A percentile compares a stretch with the other conserved stretches of the same genome.
Evolutionary conservation across 371 early-diverging fungal species (phyloP).

Genomic region (Lichtheimia corymbifera): DNA sequence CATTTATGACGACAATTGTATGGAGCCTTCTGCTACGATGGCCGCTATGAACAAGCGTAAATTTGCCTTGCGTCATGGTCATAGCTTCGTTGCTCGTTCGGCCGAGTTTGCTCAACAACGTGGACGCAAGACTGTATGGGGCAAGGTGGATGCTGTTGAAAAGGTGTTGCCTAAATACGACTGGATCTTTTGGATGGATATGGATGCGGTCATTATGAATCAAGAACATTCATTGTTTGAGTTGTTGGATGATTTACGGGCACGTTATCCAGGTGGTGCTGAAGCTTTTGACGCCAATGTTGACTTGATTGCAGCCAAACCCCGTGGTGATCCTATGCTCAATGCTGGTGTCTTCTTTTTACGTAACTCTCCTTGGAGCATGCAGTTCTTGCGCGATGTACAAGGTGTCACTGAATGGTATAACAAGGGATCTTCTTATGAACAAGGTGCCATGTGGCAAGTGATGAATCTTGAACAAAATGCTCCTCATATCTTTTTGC

Average conservation of each 20-base stretch:
- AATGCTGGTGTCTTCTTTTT: slow-evolving; percentile 69
- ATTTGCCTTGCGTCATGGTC: slow-evolving; percentile 58
- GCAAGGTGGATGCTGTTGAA: slow-evolving; percentile 63
- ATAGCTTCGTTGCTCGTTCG: slow-evolving; percentile 61
- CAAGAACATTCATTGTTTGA: slow-evolving; percentile 39
- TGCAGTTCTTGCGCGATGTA: slow-evolving; percentile 51
- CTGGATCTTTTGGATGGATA: slow-evolving; percentile 72
- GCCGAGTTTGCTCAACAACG: slow-evolving; percentile 64
- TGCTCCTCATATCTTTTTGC: slow-evolving; percentile 36
- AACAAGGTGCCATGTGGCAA: slow-evolving; percentile 68
- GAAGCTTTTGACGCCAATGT: slow-evolving; percentile 35
- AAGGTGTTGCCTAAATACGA: slow-evolving; percentile 65
- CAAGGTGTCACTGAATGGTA: slow-evolving; percentile 53
- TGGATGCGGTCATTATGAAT: slow-evolving; percentile 66
- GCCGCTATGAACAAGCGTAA: slow-evolving; percentile 60
- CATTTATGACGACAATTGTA: slow-evolving; percentile 59
- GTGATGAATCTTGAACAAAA: slow-evolving; percentile 39
- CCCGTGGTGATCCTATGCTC: slow-evolving; percentile 48
- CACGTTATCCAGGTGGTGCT: slow-evolving; percentile 23
- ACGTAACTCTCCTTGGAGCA: slow-evolving; percentile 62
- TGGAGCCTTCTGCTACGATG: slow-evolving; percentile 59
- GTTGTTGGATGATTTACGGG: slow-evolving; percentile 34
- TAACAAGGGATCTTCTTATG: slow-evolving; percentile 47
- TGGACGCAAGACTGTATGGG: slow-evolving; percentile 58
- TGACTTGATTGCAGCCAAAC: slow-evolving; percentile 53